These are phyloP conservation scores for Colletotrichum sp. DNA, from an alignment of 2,329 filamentous ascomycete genomes.

Conservation along the genomic window DNA sequence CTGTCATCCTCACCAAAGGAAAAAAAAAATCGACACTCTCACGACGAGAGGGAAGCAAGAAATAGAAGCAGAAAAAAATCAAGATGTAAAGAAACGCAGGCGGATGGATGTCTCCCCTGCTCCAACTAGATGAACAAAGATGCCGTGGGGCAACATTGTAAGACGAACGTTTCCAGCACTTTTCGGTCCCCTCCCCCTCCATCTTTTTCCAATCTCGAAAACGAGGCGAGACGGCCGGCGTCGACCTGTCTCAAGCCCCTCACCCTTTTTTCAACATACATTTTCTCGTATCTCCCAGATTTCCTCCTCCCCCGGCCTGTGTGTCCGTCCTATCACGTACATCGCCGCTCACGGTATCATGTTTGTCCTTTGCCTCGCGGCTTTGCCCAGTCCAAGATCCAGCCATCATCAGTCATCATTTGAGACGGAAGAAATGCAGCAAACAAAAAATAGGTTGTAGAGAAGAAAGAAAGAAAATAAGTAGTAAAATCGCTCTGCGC, in stretches of 20 bases:
- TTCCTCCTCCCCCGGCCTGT: too few species aligned
- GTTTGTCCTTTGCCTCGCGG: conserved; percentile 6
- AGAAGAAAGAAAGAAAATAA: not conserved
- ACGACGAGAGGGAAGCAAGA: not conserved
- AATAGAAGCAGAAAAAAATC: not conserved
- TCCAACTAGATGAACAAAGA: conserved; percentile 26
- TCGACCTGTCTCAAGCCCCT: not conserved
- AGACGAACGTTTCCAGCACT: conserved; percentile 18
- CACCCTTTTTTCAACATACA: not conserved
- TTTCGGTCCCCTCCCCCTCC: not conserved
- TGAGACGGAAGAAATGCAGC: conserved; percentile 10
- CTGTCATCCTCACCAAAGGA: conserved; percentile 1
- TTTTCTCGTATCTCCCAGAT: not conserved
- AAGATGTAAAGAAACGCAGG: conserved; percentile 5
- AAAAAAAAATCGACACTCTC: not conserved
- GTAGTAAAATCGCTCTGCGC: not conserved
- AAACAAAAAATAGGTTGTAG: not conserved
- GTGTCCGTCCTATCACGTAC: not conserved
- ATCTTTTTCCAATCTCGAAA: not conserved
- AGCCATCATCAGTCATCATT: conserved; percentile 19
- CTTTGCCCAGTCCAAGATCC: conserved; percentile 3
- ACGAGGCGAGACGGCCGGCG: not conserved
- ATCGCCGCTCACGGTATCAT: conserved; percentile 1
- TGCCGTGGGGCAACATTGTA: conserved; percentile 38
- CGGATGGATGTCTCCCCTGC: not conserved